phyloP scores from a whole-genome alignment of 805 yeast genomes.

The Saccharomyces eubayanus region DNA sequence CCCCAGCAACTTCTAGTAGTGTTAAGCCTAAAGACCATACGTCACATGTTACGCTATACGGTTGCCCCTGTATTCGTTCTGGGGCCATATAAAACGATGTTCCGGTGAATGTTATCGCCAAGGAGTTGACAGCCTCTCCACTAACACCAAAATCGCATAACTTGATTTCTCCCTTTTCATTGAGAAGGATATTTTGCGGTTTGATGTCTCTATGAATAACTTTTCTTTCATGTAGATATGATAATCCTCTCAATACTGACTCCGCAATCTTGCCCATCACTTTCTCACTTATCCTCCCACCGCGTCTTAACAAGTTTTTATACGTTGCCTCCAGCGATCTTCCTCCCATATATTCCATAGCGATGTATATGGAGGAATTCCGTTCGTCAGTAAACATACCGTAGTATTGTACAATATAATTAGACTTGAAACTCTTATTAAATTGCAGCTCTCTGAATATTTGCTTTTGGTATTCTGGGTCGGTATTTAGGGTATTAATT shows the following conservation, averaged over 20 bases:
- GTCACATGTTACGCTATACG: slow-evolving; percentile 86
- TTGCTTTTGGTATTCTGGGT: slow-evolving; percentile 79
- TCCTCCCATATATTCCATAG: slow-evolving; percentile 95
- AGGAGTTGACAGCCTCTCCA: slow-evolving; percentile 86
- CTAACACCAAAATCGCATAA: slow-evolving; percentile 93
- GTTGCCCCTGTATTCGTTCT: slow-evolving; percentile 86
- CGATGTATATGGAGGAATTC: slow-evolving; percentile 72
- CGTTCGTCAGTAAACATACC: slow-evolving; percentile 77
- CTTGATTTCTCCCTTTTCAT: slow-evolving; percentile 68
- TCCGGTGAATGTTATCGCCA: slow-evolving; percentile 92
- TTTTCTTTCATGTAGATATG: slow-evolving; percentile 73
- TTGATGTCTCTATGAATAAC: slow-evolving; percentile 91
- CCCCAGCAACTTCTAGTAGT: slow-evolving; percentile 79
- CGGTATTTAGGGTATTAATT: slow-evolving; percentile 34
- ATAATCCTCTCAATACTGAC: slow-evolving; percentile 69
- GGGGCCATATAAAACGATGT: slow-evolving; percentile 99
- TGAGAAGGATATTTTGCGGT: slow-evolving; percentile 81
- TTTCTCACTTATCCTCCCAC: slow-evolving; percentile 83
- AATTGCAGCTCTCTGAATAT: slow-evolving; percentile 81
- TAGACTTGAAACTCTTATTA: slow-evolving; percentile 69
- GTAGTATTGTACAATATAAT: slow-evolving; percentile 78
- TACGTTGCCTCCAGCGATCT: slow-evolving; percentile 79
- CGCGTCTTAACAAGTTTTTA: slow-evolving; percentile 55
- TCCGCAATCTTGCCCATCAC: slow-evolving; percentile 84
- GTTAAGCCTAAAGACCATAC: slow-evolving; percentile 93